Percentiles rank a stretch among this genome's conserved stretches.
These are phyloP conservation scores for Tubosaeta sp. DNA, from an alignment of 768 basidiomycete genomes.

Conservation along the genomic window DNA sequence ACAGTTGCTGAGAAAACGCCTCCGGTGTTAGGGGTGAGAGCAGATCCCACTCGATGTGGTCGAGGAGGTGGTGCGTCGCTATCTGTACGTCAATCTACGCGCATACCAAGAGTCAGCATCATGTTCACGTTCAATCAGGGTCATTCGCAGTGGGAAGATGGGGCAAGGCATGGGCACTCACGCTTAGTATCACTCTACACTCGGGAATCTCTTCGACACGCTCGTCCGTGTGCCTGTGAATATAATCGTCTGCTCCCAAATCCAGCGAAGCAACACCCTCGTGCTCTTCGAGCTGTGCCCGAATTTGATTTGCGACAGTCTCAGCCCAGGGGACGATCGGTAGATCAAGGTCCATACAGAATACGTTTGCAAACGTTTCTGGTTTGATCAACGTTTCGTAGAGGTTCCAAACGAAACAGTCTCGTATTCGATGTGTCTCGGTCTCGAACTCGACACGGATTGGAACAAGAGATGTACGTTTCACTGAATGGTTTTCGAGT, in stretches of 20 bases:
- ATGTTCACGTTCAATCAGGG: conserved; percentile 17
- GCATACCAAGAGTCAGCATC: conserved; percentile 4
- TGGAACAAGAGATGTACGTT: conserved; percentile 64
- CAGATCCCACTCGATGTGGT: conserved; percentile 99
- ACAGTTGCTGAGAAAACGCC: conserved; percentile 73
- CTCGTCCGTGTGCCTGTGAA: conserved; percentile 33
- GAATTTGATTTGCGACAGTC: conserved; percentile 81
- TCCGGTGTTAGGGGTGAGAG: conserved; percentile 88
- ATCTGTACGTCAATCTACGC: conserved; percentile 96
- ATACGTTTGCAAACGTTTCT: conserved; percentile 77
- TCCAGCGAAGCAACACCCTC: conserved; percentile 79
- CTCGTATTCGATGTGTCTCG: conserved; percentile 85
- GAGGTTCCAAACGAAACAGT: conserved; percentile 95
- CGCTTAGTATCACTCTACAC: conserved; percentile 78
- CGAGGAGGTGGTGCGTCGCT: conserved; percentile 82
- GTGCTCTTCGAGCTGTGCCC: conserved; percentile 88
- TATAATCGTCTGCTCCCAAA: conserved; percentile 41
- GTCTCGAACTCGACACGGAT: conserved; percentile 96
- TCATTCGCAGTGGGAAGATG: conserved; percentile 11
- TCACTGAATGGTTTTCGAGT: conserved; percentile 58
- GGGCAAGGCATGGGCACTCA: conserved; percentile 33
- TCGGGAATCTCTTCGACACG: conserved; percentile 64
- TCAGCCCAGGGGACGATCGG: conserved; percentile 63
- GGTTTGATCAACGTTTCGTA: conserved; percentile 86
- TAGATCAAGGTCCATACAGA: conserved; percentile 87